Percentiles rank a stretch among this genome's conserved stretches.
phyloP scores from a whole-genome alignment of 164 flowering plant genomes.

The Magnolia sinica region DNA sequence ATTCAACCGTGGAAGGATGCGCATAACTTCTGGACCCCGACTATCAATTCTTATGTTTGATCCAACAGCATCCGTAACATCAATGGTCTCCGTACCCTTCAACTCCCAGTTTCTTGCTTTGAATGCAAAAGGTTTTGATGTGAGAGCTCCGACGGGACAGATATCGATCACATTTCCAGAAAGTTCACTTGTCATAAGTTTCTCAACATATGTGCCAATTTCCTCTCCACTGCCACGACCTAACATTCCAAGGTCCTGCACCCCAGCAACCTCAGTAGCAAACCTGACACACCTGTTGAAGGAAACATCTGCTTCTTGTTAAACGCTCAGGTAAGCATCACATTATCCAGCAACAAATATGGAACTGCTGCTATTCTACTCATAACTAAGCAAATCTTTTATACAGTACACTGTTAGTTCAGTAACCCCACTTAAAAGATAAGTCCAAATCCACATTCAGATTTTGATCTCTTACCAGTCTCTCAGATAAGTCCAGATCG shows the following conservation, averaged over 20 bases:
- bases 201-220: conserved; percentile 98
- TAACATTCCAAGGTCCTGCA: conserved; percentile 97
- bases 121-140: conserved; percentile 98
- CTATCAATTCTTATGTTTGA: conserved; percentile 97
- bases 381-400: background rate
- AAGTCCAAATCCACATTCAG: background rate
- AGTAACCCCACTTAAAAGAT: background rate
- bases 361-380: background rate
- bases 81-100: conserved; percentile 94
- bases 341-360: background rate
- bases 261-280: conserved; percentile 97
- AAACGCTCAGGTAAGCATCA: conserved; percentile 1
- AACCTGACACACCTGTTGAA: conserved; percentile 90
- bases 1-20: conserved; percentile 83
- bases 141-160: conserved; percentile 97
- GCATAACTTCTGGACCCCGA: conserved; percentile 99
- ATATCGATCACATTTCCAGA: conserved; percentile 99
- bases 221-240: conserved; percentile 99
- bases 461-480: too few species aligned
- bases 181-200: conserved; percentile 96
- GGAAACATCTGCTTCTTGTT: conserved; percentile 9
- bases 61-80: conserved; percentile 97
- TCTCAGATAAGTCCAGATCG: too few species aligned
- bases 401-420: background rate
- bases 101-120: conserved; percentile 99